These are phyloP conservation scores for Pyricularia sp. DNA, from an alignment of 2,329 filamentous ascomycete species.

Conservation along the genomic window DNA sequence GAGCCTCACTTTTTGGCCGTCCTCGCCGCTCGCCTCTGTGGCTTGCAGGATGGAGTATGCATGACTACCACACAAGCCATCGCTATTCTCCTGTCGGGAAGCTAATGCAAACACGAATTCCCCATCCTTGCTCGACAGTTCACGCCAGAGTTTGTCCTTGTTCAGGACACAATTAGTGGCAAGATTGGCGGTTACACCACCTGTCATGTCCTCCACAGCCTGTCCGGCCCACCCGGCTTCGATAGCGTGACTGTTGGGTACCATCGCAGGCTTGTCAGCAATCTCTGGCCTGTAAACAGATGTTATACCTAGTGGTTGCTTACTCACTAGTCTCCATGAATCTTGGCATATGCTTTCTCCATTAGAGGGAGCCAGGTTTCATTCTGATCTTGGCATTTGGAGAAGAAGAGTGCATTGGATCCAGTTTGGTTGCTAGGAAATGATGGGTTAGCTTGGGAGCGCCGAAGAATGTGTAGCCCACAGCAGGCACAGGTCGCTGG, in stretches of 20 bases:
- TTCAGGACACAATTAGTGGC: slow-evolving; percentile 45
- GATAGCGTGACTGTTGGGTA: slow-evolving; percentile 33
- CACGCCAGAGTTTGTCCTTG: slow-evolving; percentile 58
- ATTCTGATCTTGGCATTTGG: slow-evolving; percentile 53
- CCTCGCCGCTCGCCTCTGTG: slow-evolving; percentile 28
- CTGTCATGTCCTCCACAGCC: slow-evolving; percentile 35
- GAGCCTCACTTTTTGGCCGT: slow-evolving; percentile 24
- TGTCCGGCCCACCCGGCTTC: slow-evolving; percentile 51
- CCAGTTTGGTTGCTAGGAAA: slow-evolving; percentile 44
- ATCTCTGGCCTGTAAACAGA: background rate
- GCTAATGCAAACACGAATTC: slow-evolving; percentile 46
- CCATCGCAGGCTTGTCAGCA: background rate
- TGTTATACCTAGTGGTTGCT: background rate
- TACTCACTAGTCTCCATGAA: slow-evolving; percentile 52
- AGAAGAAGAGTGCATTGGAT: slow-evolving; percentile 56
- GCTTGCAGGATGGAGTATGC: slow-evolving; percentile 38
- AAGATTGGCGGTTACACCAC: slow-evolving; percentile 43
- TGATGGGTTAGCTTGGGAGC: background rate
- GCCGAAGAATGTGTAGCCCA: too few relatives aligned
- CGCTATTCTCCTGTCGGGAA: slow-evolving; percentile 11
- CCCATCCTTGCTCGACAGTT: slow-evolving; percentile 52
- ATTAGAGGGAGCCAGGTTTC: slow-evolving; percentile 64
- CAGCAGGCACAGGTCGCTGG: background rate
- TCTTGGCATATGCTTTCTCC: slow-evolving; percentile 67
- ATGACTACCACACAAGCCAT: slow-evolving; percentile 30